phyloP scores from a whole-genome alignment of 2,329 filamentous ascomycete genomes.

The Fusarium sp. region DNA sequence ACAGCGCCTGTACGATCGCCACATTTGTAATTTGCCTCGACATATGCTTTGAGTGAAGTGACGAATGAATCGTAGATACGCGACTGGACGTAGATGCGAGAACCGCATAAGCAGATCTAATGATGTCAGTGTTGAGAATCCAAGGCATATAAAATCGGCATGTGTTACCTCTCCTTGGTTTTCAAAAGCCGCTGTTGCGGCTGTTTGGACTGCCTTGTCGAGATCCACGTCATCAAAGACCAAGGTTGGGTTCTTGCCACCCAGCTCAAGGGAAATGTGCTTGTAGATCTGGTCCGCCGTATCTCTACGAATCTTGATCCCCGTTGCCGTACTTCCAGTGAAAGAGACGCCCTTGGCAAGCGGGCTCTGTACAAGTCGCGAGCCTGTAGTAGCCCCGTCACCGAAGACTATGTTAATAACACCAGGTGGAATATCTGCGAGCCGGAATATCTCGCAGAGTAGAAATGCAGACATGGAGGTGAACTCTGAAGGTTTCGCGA shows the following conservation, averaged over 20 bases:
- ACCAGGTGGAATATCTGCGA: not conserved
- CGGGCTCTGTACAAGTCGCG: not conserved
- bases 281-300: not conserved
- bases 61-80: not conserved
- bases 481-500: not conserved
- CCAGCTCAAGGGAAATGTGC: not conserved
- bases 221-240: not conserved
- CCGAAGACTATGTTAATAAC: not conserved
- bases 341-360: not conserved
- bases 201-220: not conserved
- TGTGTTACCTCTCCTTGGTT: not conserved
- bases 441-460: not conserved
- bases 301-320: not conserved
- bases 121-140: not conserved
- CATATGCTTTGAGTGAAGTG: not conserved
- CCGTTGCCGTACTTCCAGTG: not conserved
- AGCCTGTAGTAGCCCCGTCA: not conserved
- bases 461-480: not conserved
- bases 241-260: not conserved
- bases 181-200: not conserved
- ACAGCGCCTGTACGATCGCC: not conserved
- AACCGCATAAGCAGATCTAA: not conserved
- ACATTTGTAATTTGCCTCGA: not conserved
- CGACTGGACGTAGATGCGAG: not conserved
- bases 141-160: accelerated